Evolutionary conservation across 2,329 filamentous ascomycete genomes (phyloP).

Genomic region (Coniochaeta prunicola): DNA sequence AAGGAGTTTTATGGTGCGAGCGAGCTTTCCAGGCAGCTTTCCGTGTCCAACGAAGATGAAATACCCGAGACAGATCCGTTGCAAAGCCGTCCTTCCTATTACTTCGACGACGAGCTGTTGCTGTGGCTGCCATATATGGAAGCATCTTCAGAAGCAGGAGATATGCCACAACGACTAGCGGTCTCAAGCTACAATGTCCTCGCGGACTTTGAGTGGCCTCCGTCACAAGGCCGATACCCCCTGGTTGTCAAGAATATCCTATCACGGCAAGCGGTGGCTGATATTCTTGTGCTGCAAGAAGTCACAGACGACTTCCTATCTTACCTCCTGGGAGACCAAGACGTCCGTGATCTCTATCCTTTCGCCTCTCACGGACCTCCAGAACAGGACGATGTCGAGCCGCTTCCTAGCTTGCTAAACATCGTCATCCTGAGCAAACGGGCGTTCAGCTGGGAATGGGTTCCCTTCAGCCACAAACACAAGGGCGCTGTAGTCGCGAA

Average conservation of each 20-base stretch:
- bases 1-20: constrained; percentile 12
- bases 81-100: constrained; percentile 6
- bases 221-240: constrained; percentile 31
- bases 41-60: neutral
- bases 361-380: constrained; percentile 53
- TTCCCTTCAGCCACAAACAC: constrained; percentile 47
- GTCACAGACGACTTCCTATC: constrained; percentile 57
- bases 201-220: constrained; percentile 41
- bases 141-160: neutral
- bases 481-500: constrained; percentile 48
- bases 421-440: constrained; percentile 51
- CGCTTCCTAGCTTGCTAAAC: constrained; percentile 54
- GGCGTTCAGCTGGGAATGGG: constrained; percentile 46
- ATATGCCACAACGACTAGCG: constrained; percentile 13
- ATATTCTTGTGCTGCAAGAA: constrained; percentile 51
- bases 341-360: constrained; percentile 40
- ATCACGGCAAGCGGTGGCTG: constrained; percentile 30
- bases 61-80: constrained; percentile 8
- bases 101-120: constrained; percentile 13
- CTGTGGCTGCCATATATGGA: constrained; percentile 11
- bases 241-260: constrained; percentile 36
- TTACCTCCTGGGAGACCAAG: constrained; percentile 39
- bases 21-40: neutral
- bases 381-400: constrained; percentile 39
- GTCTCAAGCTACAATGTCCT: constrained; percentile 47